phyloP scores from a whole-genome alignment of 352 stramenopile genomes.

The Phytophthora brassicae region DNA sequence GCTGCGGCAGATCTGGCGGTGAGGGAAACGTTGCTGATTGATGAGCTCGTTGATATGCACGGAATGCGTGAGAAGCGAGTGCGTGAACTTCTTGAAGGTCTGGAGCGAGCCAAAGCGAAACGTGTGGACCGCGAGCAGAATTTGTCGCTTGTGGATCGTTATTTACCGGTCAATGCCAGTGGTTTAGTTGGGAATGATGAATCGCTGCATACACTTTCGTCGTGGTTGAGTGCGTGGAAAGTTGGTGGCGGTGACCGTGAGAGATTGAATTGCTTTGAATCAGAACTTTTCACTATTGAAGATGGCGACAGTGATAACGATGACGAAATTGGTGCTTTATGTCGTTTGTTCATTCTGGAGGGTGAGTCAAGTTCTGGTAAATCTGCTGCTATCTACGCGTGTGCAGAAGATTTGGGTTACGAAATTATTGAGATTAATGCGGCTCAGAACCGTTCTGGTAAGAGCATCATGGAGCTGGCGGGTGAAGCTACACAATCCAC shows the following conservation, averaged over 20 bases:
- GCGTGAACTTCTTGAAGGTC: conserved; percentile 46
- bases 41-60: conserved; percentile 53
- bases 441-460: conserved; percentile 68
- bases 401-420: conserved; percentile 77
- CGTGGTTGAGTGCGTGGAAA: conserved; percentile 82
- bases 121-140: conserved; percentile 52
- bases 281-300: conserved; percentile 71
- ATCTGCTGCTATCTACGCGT: conserved; percentile 79
- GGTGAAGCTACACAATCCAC: conserved; percentile 86
- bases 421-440: conserved; percentile 88
- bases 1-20: conserved; percentile 18
- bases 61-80: conserved; percentile 59
- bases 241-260: conserved; percentile 44
- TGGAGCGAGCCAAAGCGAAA: conserved; percentile 49
- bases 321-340: conserved; percentile 57
- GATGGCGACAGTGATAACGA: conserved; percentile 60
- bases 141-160: conserved; percentile 67
- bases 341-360: conserved; percentile 72
- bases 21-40: conserved; percentile 44
- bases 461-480: conserved; percentile 69
- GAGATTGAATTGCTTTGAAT: conserved; percentile 50
- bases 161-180: conserved; percentile 51
- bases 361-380: conserved; percentile 74
- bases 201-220: conserved; percentile 56
- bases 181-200: conserved; percentile 75